These are phyloP conservation scores for Juglanconis juglandina DNA, from an alignment of 2,329 filamentous ascomycete genomes.

Conservation along the genomic window DNA sequence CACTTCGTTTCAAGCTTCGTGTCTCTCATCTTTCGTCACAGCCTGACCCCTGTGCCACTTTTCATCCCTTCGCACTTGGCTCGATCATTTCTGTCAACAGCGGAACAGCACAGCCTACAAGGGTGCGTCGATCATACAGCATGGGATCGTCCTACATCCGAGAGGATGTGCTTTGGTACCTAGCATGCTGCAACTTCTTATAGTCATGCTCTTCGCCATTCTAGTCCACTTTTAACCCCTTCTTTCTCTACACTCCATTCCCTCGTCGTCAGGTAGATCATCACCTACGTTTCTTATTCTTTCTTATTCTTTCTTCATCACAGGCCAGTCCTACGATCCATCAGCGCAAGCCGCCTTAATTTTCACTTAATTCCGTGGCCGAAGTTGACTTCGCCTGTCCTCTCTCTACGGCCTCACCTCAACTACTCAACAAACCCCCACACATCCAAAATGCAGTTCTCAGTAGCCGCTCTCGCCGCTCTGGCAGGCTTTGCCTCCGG, in stretches of 20 bases:
- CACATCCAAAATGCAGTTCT: conserved; percentile 50
- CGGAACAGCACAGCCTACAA: conserved; percentile 11
- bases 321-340: conserved; percentile 46
- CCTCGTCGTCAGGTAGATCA: conserved; percentile 15
- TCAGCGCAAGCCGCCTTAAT: conserved; percentile 44
- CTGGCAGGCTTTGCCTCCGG: conserved; percentile 46
- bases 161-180: conserved; percentile 5
- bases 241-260: conserved; percentile 23
- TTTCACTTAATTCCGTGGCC: conserved; percentile 19
- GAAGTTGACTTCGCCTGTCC: conserved; percentile 16
- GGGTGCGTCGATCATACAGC: conserved; percentile 17
- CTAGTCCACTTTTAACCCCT: conserved; percentile 19
- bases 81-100: conserved; percentile 3
- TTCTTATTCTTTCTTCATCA: conserved; percentile 27
- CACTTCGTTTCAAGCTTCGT: conserved; percentile 11
- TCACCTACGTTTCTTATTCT: conserved; percentile 20
- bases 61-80: conserved; percentile 6
- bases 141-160: conserved; percentile 13
- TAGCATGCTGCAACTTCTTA: conserved; percentile 13
- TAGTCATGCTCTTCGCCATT: conserved; percentile 23
- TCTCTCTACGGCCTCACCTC: conserved; percentile 8
- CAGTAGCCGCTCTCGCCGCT: conserved; percentile 43
- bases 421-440: conserved; percentile 17
- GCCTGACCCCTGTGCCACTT: conserved; percentile 12
- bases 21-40: conserved; percentile 1